Percentiles rank a stretch among this genome's conserved stretches.
phyloP scores from a whole-genome alignment of 345 rosid species.

The Geranium rotundifolium region DNA sequence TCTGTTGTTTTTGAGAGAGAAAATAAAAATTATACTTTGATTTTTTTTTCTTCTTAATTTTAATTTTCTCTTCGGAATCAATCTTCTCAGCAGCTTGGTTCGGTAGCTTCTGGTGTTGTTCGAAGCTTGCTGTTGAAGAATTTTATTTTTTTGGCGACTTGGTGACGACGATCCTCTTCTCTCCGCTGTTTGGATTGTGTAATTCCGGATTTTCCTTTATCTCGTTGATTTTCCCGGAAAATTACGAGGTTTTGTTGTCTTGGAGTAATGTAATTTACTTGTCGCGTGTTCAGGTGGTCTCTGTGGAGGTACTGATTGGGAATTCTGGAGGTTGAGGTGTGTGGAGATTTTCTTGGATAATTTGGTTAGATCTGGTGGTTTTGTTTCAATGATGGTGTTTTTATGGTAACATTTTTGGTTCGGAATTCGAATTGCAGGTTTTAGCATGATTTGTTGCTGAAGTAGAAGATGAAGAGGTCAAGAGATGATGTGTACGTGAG shows the following conservation, averaged over 20 bases:
- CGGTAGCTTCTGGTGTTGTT: not conserved
- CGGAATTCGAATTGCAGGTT: slow-evolving; percentile 16
- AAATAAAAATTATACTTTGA: not conserved
- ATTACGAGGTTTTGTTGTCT: slow-evolving; percentile 18
- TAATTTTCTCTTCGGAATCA: not conserved
- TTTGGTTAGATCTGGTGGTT: slow-evolving; percentile 41
- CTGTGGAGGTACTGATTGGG: slow-evolving; percentile 13
- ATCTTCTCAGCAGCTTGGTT: not conserved
- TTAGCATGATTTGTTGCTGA: slow-evolving; percentile 29
- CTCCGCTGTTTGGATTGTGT: slow-evolving; percentile 1
- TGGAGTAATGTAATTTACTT: slow-evolving; percentile 24
- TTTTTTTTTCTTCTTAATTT: too few species aligned
- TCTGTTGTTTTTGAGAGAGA: slow-evolving; percentile 4
- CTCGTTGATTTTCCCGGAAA: slow-evolving; percentile 1
- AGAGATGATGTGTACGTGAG: slow-evolving; percentile 59
- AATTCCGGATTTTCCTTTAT: not conserved
- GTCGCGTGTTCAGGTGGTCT: slow-evolving; percentile 18
- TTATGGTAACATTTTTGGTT: slow-evolving; percentile 11
- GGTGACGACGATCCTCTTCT: slow-evolving; percentile 14
- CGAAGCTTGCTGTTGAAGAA: not conserved
- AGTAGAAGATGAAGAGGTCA: slow-evolving; percentile 54
- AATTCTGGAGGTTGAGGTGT: slow-evolving; percentile 9
- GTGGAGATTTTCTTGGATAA: slow-evolving; percentile 7
- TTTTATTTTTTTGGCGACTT: slow-evolving; percentile 1
- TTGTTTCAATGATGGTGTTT: slow-evolving; percentile 9